Evolutionary conservation across 352 stramenopile genomes (phyloP), one percentile per base, ranked within the genome.

Genomic region (Pythium folliculosum): DNA sequence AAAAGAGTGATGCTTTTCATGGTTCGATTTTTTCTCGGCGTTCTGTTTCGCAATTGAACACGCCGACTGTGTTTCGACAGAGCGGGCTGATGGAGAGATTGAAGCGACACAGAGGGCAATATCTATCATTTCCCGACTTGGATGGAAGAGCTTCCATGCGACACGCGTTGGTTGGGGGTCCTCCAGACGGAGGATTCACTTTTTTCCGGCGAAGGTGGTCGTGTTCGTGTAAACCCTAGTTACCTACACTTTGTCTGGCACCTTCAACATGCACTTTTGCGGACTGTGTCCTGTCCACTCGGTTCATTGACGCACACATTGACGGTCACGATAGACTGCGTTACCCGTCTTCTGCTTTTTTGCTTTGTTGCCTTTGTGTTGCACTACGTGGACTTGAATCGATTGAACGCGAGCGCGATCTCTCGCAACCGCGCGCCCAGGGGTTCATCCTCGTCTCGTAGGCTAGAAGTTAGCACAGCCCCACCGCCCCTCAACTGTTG

Each of bases 361-460:
- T 3, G 6, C 17, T 47, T n/a, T 1, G 2, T 47, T 16, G 40
- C 1, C 14, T n/a, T 47, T 32, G 27, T 6, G 27, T 32, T 32
- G 27, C 27, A 32, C 23, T 51, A 61, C 3, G 35, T 5, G 16
- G n/a, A 14, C 37, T 70, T 72, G 58, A 72, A 72, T 30, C 30
- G 62, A 44, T 49, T 60, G 52, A 72, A 72, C n/a, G 65, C 65
- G 17, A 27, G 1, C 1, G 65, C 25, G 27, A 72, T 67, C 51
- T 64, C 52, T 1, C 40, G 50, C 51, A 72, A 47, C 52, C 60
- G 60, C 58, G 37, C 32, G 19, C 19, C 51, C 35, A 67, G 25
- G 1, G 45, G 43, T 13, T 67, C 51, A 22, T 57, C 30, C n/a
- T 38, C 21, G 38, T 65, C 57, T 60, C 14, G 50, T 47, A 37